A percentile compares a stretch with the other conserved stretches of the same genome.
These are phyloP conservation scores for Penicilliopsis zonata DNA, from an alignment of 495 filamentous ascomycete species.

Conservation along the genomic window DNA sequence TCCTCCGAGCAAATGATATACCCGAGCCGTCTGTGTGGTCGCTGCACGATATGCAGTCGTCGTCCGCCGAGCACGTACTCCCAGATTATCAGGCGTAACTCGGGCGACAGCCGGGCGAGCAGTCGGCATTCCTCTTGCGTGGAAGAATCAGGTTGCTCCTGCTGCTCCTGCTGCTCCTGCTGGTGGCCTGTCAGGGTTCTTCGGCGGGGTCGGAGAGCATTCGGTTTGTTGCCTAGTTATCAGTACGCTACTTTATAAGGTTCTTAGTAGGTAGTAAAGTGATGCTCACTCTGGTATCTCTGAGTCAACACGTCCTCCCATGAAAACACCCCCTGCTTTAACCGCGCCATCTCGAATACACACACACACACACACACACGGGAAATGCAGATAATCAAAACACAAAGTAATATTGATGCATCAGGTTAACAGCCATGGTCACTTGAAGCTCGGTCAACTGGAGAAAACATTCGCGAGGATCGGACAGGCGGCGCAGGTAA, in stretches of 20 bases:
- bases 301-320: slow-evolving; percentile 37
- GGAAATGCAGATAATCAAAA: no score
- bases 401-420: no score
- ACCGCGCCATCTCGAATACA: slow-evolving; percentile 27
- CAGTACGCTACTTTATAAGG: no score
- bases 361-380: no score
- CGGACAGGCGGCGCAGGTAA: background rate
- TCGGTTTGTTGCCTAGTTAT: slow-evolving; percentile 30
- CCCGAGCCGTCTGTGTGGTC: slow-evolving; percentile 19
- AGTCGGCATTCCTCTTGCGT: slow-evolving; percentile 20
- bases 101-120: slow-evolving; percentile 28
- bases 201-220: slow-evolving; percentile 10
- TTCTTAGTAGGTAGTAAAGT: no score
- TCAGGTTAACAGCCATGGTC: slow-evolving; percentile 7
- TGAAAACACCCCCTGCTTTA: slow-evolving; percentile 31
- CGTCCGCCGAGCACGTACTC: slow-evolving; percentile 21
- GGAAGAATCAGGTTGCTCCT: slow-evolving; percentile 1
- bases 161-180: slow-evolving; percentile 3
- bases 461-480: background rate
- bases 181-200: background rate
- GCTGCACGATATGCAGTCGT: slow-evolving; percentile 32
- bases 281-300: slow-evolving; percentile 30
- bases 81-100: slow-evolving; percentile 37
- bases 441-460: background rate
- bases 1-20: slow-evolving; percentile 22